Percentiles rank a stretch among this genome's conserved stretches.
Evolutionary conservation across 805 yeast genomes (phyloP).

Genomic region (Diddensiella santjacobensis): DNA sequence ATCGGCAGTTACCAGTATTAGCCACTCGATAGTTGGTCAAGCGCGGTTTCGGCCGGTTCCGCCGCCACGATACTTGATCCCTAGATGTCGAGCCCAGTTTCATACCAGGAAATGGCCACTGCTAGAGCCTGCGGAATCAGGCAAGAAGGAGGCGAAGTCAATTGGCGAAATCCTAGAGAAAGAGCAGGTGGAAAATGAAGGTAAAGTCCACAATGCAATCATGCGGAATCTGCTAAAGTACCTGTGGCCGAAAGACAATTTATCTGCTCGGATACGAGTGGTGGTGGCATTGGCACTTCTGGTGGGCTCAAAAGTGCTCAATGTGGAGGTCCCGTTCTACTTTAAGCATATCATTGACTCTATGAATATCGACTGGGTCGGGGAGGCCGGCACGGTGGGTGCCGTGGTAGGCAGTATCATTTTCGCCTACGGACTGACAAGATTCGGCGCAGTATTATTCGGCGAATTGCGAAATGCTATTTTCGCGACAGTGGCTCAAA

Average conservation of each 20-base stretch:
- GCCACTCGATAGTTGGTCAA: too few relatives aligned
- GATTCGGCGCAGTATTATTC: constrained; percentile 90
- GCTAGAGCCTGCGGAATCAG: neutral
- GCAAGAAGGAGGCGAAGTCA: neutral
- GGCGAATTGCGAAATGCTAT: constrained; percentile 95
- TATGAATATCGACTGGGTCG: constrained; percentile 87
- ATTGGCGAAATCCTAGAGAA: constrained; percentile 10
- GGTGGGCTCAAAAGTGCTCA: constrained; percentile 76
- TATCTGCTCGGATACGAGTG: constrained; percentile 59
- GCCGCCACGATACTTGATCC: too few relatives aligned
- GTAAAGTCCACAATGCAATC: constrained; percentile 21
- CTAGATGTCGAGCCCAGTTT: too few relatives aligned
- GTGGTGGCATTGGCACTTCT: constrained; percentile 68
- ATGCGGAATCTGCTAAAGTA: constrained; percentile 29
- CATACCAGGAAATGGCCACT: neutral
- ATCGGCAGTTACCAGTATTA: too few relatives aligned
- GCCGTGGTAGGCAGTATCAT: constrained; percentile 64
- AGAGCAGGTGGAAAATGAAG: constrained; percentile 8
- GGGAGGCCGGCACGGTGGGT: constrained; percentile 60
- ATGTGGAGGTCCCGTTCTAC: constrained; percentile 94
- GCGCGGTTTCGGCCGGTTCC: neutral
- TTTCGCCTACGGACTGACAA: constrained; percentile 85
- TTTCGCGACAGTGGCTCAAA: constrained; percentile 92
- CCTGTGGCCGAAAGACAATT: constrained; percentile 36
- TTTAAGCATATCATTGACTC: constrained; percentile 85